Evolutionary conservation across 257 asterid species (phyloP).

Genomic region (Rehmannia glutinosa): DNA sequence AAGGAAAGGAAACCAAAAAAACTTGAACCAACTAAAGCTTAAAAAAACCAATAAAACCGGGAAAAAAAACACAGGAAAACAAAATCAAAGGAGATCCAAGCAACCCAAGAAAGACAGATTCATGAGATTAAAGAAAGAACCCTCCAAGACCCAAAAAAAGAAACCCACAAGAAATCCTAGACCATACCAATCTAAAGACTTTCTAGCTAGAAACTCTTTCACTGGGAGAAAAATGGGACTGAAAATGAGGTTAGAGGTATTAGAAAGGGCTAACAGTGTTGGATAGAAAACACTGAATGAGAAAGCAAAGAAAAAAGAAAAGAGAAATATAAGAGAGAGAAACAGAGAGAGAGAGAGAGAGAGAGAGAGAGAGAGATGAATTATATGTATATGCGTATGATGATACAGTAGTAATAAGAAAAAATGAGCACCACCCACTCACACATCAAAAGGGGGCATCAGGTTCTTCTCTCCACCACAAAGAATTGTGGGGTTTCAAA

Average conservation of each 20-base stretch:
- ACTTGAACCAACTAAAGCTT: too few relatives aligned
- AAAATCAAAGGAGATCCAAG: background rate
- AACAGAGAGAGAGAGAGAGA: slow-evolving; percentile 8
- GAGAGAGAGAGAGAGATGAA: slow-evolving; percentile 3
- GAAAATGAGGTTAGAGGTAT: slow-evolving; percentile 18
- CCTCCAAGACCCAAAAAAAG: background rate
- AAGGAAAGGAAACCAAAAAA: too few relatives aligned
- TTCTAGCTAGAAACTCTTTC: slow-evolving; percentile 4
- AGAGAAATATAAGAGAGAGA: too few relatives aligned
- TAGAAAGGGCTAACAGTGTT: too few relatives aligned
- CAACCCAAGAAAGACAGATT: slow-evolving; percentile 1
- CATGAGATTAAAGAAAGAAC: background rate
- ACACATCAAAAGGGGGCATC: slow-evolving; percentile 75
- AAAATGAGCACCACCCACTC: slow-evolving; percentile 72
- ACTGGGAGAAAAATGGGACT: background rate
- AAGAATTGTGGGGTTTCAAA: too few relatives aligned
- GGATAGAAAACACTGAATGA: slow-evolving; percentile 19
- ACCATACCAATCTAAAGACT: slow-evolving; percentile 12
- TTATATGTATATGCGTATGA: background rate
- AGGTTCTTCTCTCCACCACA: too few relatives aligned
- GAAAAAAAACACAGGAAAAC: background rate
- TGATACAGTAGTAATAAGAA: slow-evolving; percentile 23
- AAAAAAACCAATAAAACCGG: too few relatives aligned
- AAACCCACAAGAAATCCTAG: background rate
- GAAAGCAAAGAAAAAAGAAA: slow-evolving; percentile 8